Evolutionary conservation across 1,139 yeast species (phyloP).

Genomic region (Saccharomycopsis phalli): DNA sequence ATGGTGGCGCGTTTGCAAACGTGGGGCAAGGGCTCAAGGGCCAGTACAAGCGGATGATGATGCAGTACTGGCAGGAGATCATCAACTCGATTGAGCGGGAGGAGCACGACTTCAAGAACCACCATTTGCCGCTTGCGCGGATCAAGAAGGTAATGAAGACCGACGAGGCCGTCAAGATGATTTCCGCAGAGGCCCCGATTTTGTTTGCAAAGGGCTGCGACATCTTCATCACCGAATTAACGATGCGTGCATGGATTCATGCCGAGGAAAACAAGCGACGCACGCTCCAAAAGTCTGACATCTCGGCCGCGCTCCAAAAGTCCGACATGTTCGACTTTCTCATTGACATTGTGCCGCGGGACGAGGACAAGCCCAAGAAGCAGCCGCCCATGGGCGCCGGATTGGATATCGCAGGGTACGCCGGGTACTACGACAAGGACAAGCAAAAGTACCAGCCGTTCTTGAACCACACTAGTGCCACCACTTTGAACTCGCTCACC

Average conservation of each 20-base stretch:
- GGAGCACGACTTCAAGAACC: slow-evolving; percentile 87
- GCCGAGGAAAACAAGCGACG: slow-evolving; percentile 94
- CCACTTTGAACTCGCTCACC: slow-evolving; percentile 15
- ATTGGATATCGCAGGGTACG: background rate
- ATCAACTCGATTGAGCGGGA: slow-evolving; percentile 85
- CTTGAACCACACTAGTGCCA: background rate
- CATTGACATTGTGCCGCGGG: slow-evolving; percentile 91
- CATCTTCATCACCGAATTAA: slow-evolving; percentile 87
- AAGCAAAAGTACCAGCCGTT: background rate
- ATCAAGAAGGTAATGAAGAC: slow-evolving; percentile 94
- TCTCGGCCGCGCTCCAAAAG: slow-evolving; percentile 89
- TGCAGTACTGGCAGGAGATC: slow-evolving; percentile 95
- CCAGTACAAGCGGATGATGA: slow-evolving; percentile 75
- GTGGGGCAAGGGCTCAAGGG: slow-evolving; percentile 92
- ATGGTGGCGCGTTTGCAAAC: slow-evolving; percentile 71
- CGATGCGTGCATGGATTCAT: slow-evolving; percentile 98
- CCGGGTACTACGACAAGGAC: slow-evolving; percentile 1
- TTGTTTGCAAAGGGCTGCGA: slow-evolving; percentile 97
- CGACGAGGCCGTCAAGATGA: slow-evolving; percentile 95
- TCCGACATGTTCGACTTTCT: slow-evolving; percentile 96
- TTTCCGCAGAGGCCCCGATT: slow-evolving; percentile 95
- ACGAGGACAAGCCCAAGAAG: slow-evolving; percentile 48
- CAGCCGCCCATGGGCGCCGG: background rate
- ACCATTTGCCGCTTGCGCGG: slow-evolving; percentile 88
- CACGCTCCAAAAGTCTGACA: slow-evolving; percentile 87